These are phyloP conservation scores for Apiotrichum sp. DNA, from an alignment of 1,284 basidiomycete genomes.

Conservation along the genomic window DNA sequence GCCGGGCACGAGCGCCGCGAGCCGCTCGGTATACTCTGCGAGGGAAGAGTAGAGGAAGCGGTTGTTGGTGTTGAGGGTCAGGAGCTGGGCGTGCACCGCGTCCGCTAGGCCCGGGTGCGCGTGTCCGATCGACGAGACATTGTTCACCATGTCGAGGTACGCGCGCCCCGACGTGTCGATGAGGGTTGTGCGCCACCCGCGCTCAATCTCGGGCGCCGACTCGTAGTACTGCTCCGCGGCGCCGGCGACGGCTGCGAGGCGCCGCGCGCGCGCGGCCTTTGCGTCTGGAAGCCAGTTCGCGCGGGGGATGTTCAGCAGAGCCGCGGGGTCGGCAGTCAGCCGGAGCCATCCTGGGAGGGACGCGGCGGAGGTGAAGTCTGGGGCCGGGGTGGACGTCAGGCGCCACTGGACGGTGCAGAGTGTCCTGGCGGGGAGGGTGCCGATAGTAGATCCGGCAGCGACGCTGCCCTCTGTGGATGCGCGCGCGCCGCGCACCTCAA, in stretches of 20 bases:
- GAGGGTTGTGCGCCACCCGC: slow-evolving; percentile 10
- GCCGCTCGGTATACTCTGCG: slow-evolving; percentile 8
- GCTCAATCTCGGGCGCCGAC: slow-evolving; percentile 6
- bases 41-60: slow-evolving; percentile 10
- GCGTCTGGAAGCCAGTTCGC: slow-evolving; percentile 1
- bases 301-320: background rate
- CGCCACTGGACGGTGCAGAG: slow-evolving; percentile 2
- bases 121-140: slow-evolving; percentile 10
- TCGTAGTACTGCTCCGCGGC: slow-evolving; percentile 12
- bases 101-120: slow-evolving; percentile 9
- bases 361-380: background rate
- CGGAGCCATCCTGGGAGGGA: slow-evolving; percentile 1
- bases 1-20: slow-evolving; percentile 1
- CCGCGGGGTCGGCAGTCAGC: slow-evolving; percentile 5
- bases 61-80: slow-evolving; percentile 14
- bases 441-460: background rate
- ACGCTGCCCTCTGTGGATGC: background rate
- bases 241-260: background rate
- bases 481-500: background rate
- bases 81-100: slow-evolving; percentile 8
- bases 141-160: slow-evolving; percentile 17
- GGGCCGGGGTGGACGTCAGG: background rate
- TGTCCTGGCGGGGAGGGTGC: background rate
- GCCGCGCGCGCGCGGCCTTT: background rate
- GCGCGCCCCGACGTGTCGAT: slow-evolving; percentile 4